Conservation (phyloP, 139 green algal genomes). For the Picochlorum sp. region DNA sequence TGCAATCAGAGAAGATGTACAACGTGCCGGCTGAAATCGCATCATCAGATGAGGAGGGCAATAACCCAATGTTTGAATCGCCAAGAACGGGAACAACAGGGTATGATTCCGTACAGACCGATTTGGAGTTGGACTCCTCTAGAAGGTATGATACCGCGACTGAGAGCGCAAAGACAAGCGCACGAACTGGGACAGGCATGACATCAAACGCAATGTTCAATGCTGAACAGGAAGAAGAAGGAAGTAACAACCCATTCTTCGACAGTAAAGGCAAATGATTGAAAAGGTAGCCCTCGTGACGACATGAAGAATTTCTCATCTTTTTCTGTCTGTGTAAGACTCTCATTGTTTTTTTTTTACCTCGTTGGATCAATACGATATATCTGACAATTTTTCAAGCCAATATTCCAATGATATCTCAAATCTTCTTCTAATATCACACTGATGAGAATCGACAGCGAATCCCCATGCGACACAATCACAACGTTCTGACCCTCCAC, state of each 20-base stretch:
- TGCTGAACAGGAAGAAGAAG: background rate
- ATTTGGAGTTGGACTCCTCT: slow-evolving; percentile 5
- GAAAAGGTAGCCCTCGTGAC: background rate
- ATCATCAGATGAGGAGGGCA: slow-evolving; percentile 12
- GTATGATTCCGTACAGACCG: background rate
- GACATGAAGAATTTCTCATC: background rate
- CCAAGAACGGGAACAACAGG: slow-evolving; percentile 11
- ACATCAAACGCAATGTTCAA: background rate
- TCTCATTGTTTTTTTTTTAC: background rate
- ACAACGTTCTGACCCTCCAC: slow-evolving; percentile 25
- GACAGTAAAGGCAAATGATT: background rate
- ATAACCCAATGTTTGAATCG: slow-evolving; percentile 25
- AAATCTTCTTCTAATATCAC: slow-evolving; percentile 21
- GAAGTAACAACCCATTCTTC: background rate
- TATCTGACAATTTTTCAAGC: slow-evolving; percentile 43
- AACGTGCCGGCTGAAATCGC: background rate
- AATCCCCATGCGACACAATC: slow-evolving; percentile 53
- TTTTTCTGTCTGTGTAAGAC: background rate
- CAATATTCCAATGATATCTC: slow-evolving; percentile 31
- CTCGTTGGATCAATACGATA: no score
- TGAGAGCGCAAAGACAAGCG: background rate
- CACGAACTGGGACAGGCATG: background rate
- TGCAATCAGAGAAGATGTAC: slow-evolving; percentile 1
- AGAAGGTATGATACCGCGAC: slow-evolving; percentile 6
- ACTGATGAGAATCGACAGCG: slow-evolving; percentile 45